Base-by-base conservation (phyloP, 2,329 filamentous ascomycete genomes). In the Colletotrichum chrysophilum region DNA sequence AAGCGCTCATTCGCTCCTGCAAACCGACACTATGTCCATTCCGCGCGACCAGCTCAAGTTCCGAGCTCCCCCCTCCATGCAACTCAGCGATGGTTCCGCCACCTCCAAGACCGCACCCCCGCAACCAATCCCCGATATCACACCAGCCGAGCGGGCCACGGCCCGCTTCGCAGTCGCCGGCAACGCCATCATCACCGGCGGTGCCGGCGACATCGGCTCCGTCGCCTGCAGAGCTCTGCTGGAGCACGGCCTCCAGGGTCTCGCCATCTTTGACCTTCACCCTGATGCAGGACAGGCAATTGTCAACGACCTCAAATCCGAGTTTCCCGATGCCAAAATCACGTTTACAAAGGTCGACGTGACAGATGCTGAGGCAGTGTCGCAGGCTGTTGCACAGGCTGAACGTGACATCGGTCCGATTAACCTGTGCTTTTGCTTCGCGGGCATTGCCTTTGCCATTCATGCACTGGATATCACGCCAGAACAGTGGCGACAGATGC, bases 261-360 rank as follows among this genome's bases (percentile, higher is more conserved):
- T 84, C 18, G 79, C 80, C 78, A 81, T 84, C 66, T 82, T 84
- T 38, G 82, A 84, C 48, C 43, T 68, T 16, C 48, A 52, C n/a
- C 66, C 48, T 6, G 66, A 24, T 2, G 43, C 66, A 13, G 43
- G 66, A 18, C 26, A 91, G 93, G 94, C 16, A 14, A 26, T 7
- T 1, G 34, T 64, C 32, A 24, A 8, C 0, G 14, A 34, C 2
- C 60, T 64, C 3, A 3, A 18, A 0, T 21, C 21, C 8, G 34
- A 64, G 0, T 64, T 64, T 21, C 21, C 60, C 18, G 21, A 38
- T 8, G 60, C 60, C 34, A 64, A 24, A 36, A 43, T 64, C 9
- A 64, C 60, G 4, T 64, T 64, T 3, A 43, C 60, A 9, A 43
- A 38, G 7, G 60, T 64, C 3, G n/a, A 64, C 32, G 60, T 64